Base-by-base conservation (phyloP, 2,329 filamentous ascomycete genomes). In the Ophiocordyceps camponoti-rufipedis region DNA sequence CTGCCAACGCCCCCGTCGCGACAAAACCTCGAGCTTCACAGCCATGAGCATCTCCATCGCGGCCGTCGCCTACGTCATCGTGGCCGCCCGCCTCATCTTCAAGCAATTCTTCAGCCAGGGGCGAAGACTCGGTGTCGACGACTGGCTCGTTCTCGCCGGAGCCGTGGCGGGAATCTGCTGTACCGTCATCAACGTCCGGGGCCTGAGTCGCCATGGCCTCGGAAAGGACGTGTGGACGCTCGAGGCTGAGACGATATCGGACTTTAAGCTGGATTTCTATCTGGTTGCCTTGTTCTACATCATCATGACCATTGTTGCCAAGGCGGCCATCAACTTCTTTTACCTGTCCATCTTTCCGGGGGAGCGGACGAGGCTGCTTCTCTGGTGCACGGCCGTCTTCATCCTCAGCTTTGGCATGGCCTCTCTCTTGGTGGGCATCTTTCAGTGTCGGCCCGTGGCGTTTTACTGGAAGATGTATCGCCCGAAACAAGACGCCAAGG, bases 141-240 rank as follows among this genome's bases (percentile, higher is more conserved):
- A 63, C 44, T 53, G 55, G n/a, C 50, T 59, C 19, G 55, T 58
- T 3, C 35, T 58, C 0, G 28, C 52, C 0, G 50, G 54, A 12
- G 48, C 53, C 35, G 14, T 54, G 12, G 47, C 53, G 12, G 51
- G 52, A 16, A 44, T 58, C 5, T 53, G 54, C 0, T 52, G 49
- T 16, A 53, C 52, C 0, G 48, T 55, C n/a, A 48, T 61, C 42
- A 54, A 53, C 43, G 43, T 55, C 5, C 46, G 48, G 5, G 52
- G 53, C 3, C 51, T 58, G 0, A 47, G 51, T 1, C 48, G 51
- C 2, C 52, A 57, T 33, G 60, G 60, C 7, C 46, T 62, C 18
- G 60, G 60, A 2, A 52, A 51, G 10, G 60, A 63, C 31, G 53
- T 61, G 16, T 63, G 60, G 60, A 61, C 58, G 3, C 48, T 62